Conservation (phyloP, 2,329 filamentous ascomycete genomes). For the Apiospora arundinis region DNA sequence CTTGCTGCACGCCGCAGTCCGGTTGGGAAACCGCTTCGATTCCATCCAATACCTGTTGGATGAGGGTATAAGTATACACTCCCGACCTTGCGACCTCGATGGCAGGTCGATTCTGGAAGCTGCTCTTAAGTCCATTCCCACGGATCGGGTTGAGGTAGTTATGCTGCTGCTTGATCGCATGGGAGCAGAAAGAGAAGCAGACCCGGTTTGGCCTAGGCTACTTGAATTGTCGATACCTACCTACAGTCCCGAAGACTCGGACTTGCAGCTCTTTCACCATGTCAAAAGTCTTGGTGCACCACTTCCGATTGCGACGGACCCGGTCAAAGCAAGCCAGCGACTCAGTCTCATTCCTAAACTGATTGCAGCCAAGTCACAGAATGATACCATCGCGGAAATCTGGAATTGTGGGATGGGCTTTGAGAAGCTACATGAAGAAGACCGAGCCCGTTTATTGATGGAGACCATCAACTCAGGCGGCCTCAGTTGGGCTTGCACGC, state of each 20-base stretch:
- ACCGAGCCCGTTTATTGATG: background rate
- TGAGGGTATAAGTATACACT: background rate
- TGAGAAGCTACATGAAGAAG: background rate
- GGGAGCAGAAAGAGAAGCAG: background rate
- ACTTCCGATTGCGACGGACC: background rate
- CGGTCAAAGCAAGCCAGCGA: background rate
- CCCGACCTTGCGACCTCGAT: background rate
- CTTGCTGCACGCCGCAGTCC: background rate
- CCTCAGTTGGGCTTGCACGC: background rate
- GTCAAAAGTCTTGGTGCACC: background rate
- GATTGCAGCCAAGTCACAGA: background rate
- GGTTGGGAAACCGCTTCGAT: background rate
- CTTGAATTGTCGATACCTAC: background rate
- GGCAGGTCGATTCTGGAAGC: background rate
- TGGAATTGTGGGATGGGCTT: background rate
- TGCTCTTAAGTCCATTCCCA: background rate
- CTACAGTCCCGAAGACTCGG: too few relatives aligned
- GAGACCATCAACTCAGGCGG: fast-evolving
- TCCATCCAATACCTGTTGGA: background rate
- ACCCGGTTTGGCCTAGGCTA: background rate
- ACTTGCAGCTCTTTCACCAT: background rate
- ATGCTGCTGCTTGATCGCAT: background rate
- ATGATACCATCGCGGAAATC: background rate
- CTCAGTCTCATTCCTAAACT: background rate
- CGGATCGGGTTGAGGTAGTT: background rate